These are phyloP conservation scores for Emericellopsis cladophorae DNA, from an alignment of 2,329 filamentous ascomycete genomes.

Conservation along the genomic window DNA sequence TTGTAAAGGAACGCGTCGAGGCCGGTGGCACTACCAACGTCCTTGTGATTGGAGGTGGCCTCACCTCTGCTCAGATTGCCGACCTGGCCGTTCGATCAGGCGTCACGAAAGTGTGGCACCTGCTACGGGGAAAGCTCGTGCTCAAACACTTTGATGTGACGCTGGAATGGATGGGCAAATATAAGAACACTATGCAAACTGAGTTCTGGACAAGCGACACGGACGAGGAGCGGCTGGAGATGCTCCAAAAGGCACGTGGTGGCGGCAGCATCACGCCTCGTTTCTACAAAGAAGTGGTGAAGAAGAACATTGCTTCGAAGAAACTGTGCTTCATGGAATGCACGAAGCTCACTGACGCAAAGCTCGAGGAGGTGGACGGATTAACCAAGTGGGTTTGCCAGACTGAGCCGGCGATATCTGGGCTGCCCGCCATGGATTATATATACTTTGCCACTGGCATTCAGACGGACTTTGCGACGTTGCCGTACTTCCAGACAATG, in stretches of 20 bases:
- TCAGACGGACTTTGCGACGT: slow-evolving; percentile 43
- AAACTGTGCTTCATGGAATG: slow-evolving; percentile 42
- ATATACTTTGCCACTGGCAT: slow-evolving; percentile 69
- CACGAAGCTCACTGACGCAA: slow-evolving; percentile 39
- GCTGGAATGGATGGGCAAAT: slow-evolving; percentile 72
- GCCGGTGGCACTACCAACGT: slow-evolving; percentile 42
- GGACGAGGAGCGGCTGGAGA: slow-evolving; percentile 54
- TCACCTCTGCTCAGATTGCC: slow-evolving; percentile 63
- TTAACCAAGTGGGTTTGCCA: slow-evolving; percentile 24
- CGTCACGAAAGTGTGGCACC: slow-evolving; percentile 53
- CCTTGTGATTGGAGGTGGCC: slow-evolving; percentile 60
- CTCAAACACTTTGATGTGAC: slow-evolving; percentile 71
- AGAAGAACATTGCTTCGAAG: slow-evolving; percentile 39
- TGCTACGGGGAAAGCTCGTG: slow-evolving; percentile 47
- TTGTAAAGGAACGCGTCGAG: slow-evolving; percentile 39
- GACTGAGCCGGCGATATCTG: slow-evolving; percentile 37
- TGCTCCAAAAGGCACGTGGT: slow-evolving; percentile 52
- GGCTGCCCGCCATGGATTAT: slow-evolving; percentile 48
- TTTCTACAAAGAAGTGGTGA: slow-evolving; percentile 50
- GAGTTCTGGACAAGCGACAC: slow-evolving; percentile 66
- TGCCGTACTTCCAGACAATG: slow-evolving; percentile 51
- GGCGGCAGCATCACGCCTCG: slow-evolving; percentile 66
- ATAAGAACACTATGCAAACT: slow-evolving; percentile 64
- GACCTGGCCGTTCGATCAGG: slow-evolving; percentile 54
- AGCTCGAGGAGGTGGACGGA: slow-evolving; percentile 26